Evolutionary conservation across 148 eudicot genomes (phyloP).

Genomic region (Fagopyrum homotropicum): DNA sequence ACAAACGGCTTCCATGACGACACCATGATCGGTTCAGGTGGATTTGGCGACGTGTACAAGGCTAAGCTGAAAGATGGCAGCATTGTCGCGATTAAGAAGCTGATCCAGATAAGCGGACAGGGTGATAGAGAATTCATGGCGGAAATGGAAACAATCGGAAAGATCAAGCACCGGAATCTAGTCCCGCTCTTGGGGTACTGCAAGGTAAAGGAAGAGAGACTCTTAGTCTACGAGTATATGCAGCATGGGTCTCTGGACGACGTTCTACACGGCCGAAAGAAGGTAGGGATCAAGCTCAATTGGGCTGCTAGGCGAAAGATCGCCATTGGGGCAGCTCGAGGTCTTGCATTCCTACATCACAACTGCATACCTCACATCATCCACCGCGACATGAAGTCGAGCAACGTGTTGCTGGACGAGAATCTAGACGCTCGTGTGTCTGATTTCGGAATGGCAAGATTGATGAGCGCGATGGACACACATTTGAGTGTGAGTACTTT

Average conservation of each 20-base stretch:
- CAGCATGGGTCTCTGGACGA: slow-evolving; percentile 81
- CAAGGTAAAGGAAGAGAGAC: slow-evolving; percentile 85
- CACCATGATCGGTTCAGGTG: slow-evolving; percentile 69
- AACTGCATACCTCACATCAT: slow-evolving; percentile 83
- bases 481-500: slow-evolving; percentile 87
- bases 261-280: slow-evolving; percentile 55
- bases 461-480: slow-evolving; percentile 82
- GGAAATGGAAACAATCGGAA: slow-evolving; percentile 94
- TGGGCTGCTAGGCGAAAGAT: slow-evolving; percentile 75
- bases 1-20: slow-evolving; percentile 79
- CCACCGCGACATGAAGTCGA: slow-evolving; percentile 93
- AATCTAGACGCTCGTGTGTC: slow-evolving; percentile 76
- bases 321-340: slow-evolving; percentile 83
- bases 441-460: slow-evolving; percentile 96
- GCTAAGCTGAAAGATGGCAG: slow-evolving; percentile 83
- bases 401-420: slow-evolving; percentile 77
- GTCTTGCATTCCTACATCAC: slow-evolving; percentile 85
- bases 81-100: slow-evolving; percentile 81
- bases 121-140: slow-evolving; percentile 90
- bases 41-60: slow-evolving; percentile 91
- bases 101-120: slow-evolving; percentile 79
- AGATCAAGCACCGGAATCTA: slow-evolving; percentile 77
- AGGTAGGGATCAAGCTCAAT: slow-evolving; percentile 49
- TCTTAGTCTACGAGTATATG: slow-evolving; percentile 91
- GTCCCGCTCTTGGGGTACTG: slow-evolving; percentile 87